Conservation (phyloP, 257 asterid genomes). For the Cruciata laevipes region DNA sequence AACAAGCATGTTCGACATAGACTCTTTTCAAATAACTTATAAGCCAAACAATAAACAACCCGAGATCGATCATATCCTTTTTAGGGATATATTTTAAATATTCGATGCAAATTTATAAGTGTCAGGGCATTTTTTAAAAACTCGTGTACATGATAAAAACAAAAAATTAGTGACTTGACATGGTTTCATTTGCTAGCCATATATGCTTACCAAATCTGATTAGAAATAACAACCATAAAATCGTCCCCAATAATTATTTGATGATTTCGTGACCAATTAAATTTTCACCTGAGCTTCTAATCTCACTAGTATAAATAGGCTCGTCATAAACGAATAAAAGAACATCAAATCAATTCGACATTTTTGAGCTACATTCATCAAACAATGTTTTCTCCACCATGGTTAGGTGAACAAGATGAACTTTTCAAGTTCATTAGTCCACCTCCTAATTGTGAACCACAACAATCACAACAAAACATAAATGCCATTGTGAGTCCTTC, state of each 20-base stretch:
- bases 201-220: not conserved
- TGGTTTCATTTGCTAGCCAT: not conserved
- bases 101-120: no score
- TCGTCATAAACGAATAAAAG: not conserved
- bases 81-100: no score
- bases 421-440: constrained; percentile 10
- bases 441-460: not conserved
- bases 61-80: no score
- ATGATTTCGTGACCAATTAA: not conserved
- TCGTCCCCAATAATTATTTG: not conserved
- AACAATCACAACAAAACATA: not conserved
- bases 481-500: not conserved
- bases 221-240: not conserved
- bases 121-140: no score
- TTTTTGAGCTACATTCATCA: not conserved
- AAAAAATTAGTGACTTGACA: not conserved
- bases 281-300: not conserved
- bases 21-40: no score
- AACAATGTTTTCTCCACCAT: constrained; percentile 17
- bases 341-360: not conserved
- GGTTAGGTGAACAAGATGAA: constrained; percentile 16
- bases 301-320: not conserved
- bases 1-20: no score
- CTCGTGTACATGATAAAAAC: no score
- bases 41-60: no score